These are phyloP conservation scores for Rhodotorula graminis DNA, from an alignment of 768 basidiomycete species.

Conservation along the genomic window DNA sequence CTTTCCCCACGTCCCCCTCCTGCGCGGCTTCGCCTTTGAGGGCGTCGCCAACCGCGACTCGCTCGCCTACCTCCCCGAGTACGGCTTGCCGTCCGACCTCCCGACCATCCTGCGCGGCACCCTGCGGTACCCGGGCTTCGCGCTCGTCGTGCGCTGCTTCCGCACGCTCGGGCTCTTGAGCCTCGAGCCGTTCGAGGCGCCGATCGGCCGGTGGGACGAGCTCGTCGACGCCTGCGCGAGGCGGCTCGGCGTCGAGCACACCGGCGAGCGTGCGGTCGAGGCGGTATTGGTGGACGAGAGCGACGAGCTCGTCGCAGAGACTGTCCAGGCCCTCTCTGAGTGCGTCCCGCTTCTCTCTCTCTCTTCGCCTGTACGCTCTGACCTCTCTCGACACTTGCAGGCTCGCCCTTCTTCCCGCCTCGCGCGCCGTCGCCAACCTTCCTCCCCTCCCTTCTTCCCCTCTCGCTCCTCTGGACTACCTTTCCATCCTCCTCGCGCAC, in stretches of 20 bases:
- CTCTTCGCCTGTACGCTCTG: background rate
- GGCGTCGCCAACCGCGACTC: constrained; percentile 83
- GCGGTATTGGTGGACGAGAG: background rate
- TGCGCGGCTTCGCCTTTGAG: constrained; percentile 63
- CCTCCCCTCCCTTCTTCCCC: constrained; percentile 36
- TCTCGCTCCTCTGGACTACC: constrained; percentile 59
- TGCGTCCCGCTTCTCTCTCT: too few relatives aligned
- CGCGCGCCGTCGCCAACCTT: constrained; percentile 18
- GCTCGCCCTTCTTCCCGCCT: constrained; percentile 11
- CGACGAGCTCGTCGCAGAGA: background rate
- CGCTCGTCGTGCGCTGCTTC: constrained; percentile 66
- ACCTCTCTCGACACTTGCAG: background rate
- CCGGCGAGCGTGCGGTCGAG: background rate
- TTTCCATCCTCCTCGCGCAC: constrained; percentile 66
- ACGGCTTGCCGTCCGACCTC: constrained; percentile 56
- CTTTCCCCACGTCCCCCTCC: constrained; percentile 66
- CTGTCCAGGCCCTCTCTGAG: background rate
- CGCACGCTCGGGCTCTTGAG: constrained; percentile 66
- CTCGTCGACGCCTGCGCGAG: constrained; percentile 30
- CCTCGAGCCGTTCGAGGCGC: constrained; percentile 44
- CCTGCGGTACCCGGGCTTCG: constrained; percentile 82
- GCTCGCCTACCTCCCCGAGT: constrained; percentile 63
- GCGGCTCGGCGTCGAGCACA: background rate
- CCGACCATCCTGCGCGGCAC: constrained; percentile 78
- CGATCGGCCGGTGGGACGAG: constrained; percentile 15